Evolutionary conservation across 441 rosid genomes (phyloP), one percentile per base, ranked within the genome.

Genomic region (Erysimum pusillum): DNA sequence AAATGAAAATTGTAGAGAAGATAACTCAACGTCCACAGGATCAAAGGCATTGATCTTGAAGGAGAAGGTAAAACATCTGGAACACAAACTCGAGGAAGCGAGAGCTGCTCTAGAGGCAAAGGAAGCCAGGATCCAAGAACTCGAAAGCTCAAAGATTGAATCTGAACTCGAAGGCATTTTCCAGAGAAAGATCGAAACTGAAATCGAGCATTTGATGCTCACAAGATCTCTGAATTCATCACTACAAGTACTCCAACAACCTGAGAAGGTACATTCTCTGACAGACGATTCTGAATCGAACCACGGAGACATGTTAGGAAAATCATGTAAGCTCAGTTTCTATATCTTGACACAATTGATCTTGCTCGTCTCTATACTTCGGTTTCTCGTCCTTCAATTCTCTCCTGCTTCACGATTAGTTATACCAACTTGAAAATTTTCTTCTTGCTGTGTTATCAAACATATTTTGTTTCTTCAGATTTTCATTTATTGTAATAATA

Each of bases 151-250:
- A 15, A 87, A 81, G 82, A 82, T 81, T 54, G 97, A 87, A 79
- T 51, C 71, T 1, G 92, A 90, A 78, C 74, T 90, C 9, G 97
- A 92, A 80, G 73, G 74, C 62, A 77, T 91, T 58, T 88, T 89
- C 74, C 83, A 66, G 85, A 87, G 86, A 79, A 88, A 83, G 85
- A 76, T 94, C 0, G 96, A 91, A 83, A 87, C 87, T 46, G 97
- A 91, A 81, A 75, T 93, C 14, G 82, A 83, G 77, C 82, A 81
- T 81, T 72, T 90, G 73, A 73, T 87, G 46, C 73, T 91, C 39
- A 67, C 57, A 9, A 81, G 73, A 62, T 70, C 88, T 35, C 45
- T 88, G 35, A 69, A 78, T 76, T 80, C 83, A 65, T 80, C 83
- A 65, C 53, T 82, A 73, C 87, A 63, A 79, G 78, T 60, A 62